Conservation (phyloP, 2,329 filamentous ascomycete species). For the Colletotrichum viniferum region DNA sequence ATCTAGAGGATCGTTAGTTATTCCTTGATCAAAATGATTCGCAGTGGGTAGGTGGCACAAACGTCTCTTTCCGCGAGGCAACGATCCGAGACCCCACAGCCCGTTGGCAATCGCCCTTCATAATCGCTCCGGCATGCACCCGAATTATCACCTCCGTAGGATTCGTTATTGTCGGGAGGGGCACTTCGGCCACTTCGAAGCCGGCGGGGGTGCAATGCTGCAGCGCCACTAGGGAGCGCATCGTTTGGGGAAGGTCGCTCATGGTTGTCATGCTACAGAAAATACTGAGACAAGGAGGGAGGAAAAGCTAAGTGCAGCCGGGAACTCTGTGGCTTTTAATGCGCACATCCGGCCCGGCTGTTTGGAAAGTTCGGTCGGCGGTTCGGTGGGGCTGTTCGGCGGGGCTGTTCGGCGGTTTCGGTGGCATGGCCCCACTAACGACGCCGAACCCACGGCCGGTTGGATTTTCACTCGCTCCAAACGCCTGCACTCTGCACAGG, state of each 20-base stretch:
- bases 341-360: neutral
- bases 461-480: no score
- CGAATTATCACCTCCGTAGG: constrained; percentile 48
- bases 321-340: neutral
- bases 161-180: constrained; percentile 45
- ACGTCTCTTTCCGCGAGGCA: constrained; percentile 15
- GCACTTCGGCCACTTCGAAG: constrained; percentile 45
- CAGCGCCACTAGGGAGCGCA: constrained; percentile 47
- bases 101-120: constrained; percentile 37
- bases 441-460: neutral
- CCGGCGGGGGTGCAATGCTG: constrained; percentile 40
- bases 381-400: constrained; percentile 1
- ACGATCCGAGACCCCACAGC: constrained; percentile 26
- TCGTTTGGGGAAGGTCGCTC: constrained; percentile 38
- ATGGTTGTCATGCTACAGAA: constrained; percentile 21
- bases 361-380: neutral
- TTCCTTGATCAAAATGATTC: accelerated
- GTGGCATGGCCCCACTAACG: constrained; percentile 7
- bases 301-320: neutral
- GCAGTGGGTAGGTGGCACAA: neutral
- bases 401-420: neutral
- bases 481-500: accelerated
- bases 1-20: constrained; percentile 20
- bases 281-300: neutral
- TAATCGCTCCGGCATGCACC: constrained; percentile 40